Conservation (phyloP, 352 stramenopile genomes). For the Globisporangium irregulare region DNA sequence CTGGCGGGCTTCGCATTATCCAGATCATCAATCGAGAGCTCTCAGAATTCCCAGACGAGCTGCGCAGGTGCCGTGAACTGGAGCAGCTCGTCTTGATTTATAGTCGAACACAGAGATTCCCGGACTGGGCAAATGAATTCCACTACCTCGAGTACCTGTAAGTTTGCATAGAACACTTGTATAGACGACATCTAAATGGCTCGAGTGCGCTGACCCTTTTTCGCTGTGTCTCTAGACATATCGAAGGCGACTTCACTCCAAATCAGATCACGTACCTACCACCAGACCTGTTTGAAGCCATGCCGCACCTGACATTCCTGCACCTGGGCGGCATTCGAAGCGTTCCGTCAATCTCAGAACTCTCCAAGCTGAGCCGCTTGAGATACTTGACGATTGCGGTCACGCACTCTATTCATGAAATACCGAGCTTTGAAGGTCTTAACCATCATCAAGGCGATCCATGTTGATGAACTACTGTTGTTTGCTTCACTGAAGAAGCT, state of each 20-base stretch:
- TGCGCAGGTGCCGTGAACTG: constrained; percentile 14
- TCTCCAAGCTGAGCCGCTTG: not conserved
- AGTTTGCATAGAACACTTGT: not conserved
- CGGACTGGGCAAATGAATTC: constrained; percentile 13
- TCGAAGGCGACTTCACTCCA: constrained; percentile 19
- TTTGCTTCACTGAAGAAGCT: constrained; percentile 1
- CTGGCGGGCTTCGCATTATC: constrained; percentile 19
- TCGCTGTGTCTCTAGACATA: constrained; percentile 12
- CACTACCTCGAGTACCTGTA: constrained; percentile 12
- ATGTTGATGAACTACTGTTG: constrained; percentile 21
- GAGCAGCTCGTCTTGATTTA: constrained; percentile 20
- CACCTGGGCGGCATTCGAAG: not conserved
- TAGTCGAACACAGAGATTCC: not conserved
- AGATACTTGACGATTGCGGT: not conserved
- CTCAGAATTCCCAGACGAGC: constrained; percentile 12
- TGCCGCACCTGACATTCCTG: constrained; percentile 9
- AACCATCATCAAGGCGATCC: constrained; percentile 20
- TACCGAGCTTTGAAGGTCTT: constrained; percentile 5
- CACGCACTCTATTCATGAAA: not conserved
- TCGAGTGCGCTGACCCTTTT: not conserved
- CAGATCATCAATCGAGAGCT: constrained; percentile 28
- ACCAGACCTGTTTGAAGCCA: constrained; percentile 6
- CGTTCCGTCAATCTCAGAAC: not conserved
- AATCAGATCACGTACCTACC: not conserved
- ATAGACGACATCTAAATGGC: not conserved